Base-by-base conservation (phyloP, 148 eudicot genomes). In the Vaccinium macrocarpon region DNA sequence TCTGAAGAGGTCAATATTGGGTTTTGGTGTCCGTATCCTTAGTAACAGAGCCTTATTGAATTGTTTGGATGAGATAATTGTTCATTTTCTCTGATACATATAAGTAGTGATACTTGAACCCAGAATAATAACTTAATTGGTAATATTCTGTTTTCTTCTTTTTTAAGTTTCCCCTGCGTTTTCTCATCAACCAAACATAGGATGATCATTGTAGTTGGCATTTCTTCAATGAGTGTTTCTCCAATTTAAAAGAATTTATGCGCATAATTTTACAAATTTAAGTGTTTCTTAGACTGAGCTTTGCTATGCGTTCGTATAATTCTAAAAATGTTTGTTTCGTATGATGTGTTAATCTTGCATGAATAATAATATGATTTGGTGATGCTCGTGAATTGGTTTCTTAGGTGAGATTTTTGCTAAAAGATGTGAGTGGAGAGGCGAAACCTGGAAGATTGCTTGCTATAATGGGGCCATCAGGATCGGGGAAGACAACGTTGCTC, bases 401-500 rank as follows among this genome's bases (percentile, higher is more conserved):
- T 46, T 76, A 97, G 99, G 96, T 94, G 83, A 85, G 96, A 23
- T 95, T 95, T 83, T 88, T 97, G 92, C 91, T 97, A 61, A 91
- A 95, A 82, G 87, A 91, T 90, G 94, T 95, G 35, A 88, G 90
- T 78, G 99, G 98, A 84, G 99, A 92, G 86, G 99, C 98, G 8
- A 94, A 89, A 88, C 95, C 98, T 68, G 96, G 99, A 89, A 88
- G 93, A 83, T 89, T 97, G 90, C 93, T 97, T 82, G 98, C 99
- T 56, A 87, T 97, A 84, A 97, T 97, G 99, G 99, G 99, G 80
- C 98, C 99, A 81, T 97, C 99, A 32, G 99, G 99, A 57, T 97
- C 99, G 66, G 99, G 99, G 87, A 97, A 97, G 92, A 97, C 99
- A 6, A 97, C 99, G 49, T 87, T 97, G 71, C 95, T 97, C 87